These are phyloP conservation scores for Nakazawaea wickerhamii DNA, from an alignment of 805 yeast species.

Conservation along the genomic window DNA sequence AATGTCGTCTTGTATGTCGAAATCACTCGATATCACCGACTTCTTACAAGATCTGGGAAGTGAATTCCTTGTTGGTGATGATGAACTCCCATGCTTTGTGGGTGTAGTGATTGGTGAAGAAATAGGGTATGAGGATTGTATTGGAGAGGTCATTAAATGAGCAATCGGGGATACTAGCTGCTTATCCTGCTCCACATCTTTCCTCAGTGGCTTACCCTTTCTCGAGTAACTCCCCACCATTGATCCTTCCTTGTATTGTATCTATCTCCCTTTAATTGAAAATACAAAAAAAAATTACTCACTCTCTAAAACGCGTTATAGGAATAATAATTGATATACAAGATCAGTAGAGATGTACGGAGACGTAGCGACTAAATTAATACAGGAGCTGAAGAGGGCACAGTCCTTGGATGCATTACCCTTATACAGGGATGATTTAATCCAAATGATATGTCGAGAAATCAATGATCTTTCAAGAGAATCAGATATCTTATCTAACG, in stretches of 20 bases:
- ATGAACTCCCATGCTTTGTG: too few relatives aligned
- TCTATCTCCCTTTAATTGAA: too few relatives aligned
- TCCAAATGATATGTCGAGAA: constrained; percentile 68
- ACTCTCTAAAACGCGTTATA: background rate
- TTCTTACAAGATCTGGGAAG: background rate
- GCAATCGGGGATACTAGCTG: too few relatives aligned
- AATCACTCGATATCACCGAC: background rate
- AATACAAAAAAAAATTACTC: background rate
- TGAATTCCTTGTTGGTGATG: background rate
- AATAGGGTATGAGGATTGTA: too few relatives aligned
- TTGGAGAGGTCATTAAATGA: too few relatives aligned
- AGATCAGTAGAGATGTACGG: constrained; percentile 62
- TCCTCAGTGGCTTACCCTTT: too few relatives aligned
- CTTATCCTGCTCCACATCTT: too few relatives aligned
- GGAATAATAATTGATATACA: background rate
- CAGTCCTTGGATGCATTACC: constrained; percentile 61
- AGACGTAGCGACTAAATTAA: constrained; percentile 77
- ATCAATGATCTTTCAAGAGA: constrained; percentile 56
- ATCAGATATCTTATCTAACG: constrained; percentile 39
- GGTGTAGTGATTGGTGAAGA: too few relatives aligned
- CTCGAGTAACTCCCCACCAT: too few relatives aligned
- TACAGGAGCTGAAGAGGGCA: constrained; percentile 79
- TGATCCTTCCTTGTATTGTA: too few relatives aligned
- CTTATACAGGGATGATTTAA: constrained; percentile 63
- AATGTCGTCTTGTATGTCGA: background rate